Evolutionary conservation across 2,329 filamentous ascomycete genomes (phyloP).

Genomic region (Alternaria atra): DNA sequence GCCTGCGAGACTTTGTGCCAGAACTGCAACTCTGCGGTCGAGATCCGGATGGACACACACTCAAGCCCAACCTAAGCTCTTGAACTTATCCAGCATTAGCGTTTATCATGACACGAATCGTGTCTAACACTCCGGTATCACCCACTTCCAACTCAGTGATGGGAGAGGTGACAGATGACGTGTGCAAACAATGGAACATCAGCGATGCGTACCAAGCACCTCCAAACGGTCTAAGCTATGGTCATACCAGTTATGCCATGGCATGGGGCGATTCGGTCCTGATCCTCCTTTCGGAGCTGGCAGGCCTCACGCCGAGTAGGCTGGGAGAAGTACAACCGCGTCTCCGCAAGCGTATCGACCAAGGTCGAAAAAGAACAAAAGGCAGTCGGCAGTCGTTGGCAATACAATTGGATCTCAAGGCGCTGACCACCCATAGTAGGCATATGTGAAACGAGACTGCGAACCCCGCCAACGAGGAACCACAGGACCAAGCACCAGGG

Average conservation of each 20-base stretch:
- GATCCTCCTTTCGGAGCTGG: background rate
- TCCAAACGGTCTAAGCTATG: background rate
- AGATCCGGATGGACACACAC: background rate
- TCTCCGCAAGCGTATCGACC: background rate
- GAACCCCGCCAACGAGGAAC: background rate
- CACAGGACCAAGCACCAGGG: background rate
- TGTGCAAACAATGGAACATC: background rate
- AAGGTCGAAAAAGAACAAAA: background rate
- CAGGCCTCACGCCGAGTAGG: background rate
- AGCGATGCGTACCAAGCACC: background rate
- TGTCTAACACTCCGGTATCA: background rate
- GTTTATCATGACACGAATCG: background rate
- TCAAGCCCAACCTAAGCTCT: background rate
- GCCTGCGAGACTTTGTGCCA: background rate
- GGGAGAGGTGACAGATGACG: background rate
- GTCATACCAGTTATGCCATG: background rate
- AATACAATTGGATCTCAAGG: background rate
- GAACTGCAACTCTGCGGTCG: background rate
- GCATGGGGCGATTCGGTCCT: background rate
- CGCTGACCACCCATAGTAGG: background rate
- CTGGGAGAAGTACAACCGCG: background rate
- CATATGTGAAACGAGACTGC: background rate
- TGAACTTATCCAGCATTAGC: too few relatives aligned
- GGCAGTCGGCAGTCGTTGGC: background rate
- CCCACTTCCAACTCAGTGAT: background rate